Base-by-base conservation (phyloP, 768 basidiomycete species). In the Tricholoma sp. region DNA sequence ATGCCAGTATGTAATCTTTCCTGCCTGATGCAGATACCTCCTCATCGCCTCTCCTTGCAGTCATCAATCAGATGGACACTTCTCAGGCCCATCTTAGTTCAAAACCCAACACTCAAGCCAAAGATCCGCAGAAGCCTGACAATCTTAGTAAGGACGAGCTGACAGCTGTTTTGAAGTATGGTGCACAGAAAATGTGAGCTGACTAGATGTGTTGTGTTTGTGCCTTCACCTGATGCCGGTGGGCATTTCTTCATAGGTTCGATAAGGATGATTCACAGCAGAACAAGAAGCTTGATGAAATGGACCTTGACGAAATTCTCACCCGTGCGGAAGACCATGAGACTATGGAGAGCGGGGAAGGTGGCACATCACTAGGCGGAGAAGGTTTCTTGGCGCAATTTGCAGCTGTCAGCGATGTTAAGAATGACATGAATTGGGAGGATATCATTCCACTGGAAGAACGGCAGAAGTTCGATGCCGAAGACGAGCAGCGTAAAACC, bases 1-100 rank as follows among this genome's bases (percentile, higher is more conserved):
- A 98, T 78, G 97, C 97, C 43, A 98, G 95, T 98, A 72, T 69
- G 24, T 89, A 52, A 58, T 54, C 55, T 45, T 21, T 31, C 18
- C 31, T 19, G 24, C 24, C 29, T 46, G 12, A 32, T 7, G 24
- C 3, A 11, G 19, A 43, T 24, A 9, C 55, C 24, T 55, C 18
- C 29, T 50, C 32, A 68, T 65, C 45, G 64, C 32, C 24, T 46
- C 18, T 39, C 52, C 21, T 29, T 32, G 49, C 70, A 97, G 94
- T 99, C 76, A 98, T 99, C 79, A 97, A 98, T 74, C 96, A 98
- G 75, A 97, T 98, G 91, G 97, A 99, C 74, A 99, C 97, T 21
- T 94, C 95, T 41, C 97, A 98, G 62, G 91, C 92, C 43, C 92
- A 98, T 73, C 84, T 99, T 54, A 88, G 92, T 68, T 88, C 89